Conservation (phyloP, 441 rosid species). For the Macaranga tanarius region DNA sequence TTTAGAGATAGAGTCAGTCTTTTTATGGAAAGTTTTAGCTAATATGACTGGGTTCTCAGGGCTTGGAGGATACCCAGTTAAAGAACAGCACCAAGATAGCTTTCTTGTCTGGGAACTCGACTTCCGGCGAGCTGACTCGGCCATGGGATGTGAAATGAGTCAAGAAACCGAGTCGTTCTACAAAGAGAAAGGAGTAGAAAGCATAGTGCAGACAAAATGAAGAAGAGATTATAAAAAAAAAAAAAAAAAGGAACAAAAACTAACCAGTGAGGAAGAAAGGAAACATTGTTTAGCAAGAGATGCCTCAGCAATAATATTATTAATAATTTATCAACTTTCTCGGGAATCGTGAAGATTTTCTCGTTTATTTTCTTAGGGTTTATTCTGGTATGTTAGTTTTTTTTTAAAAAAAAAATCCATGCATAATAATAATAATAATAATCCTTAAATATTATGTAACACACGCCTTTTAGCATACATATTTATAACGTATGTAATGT, state of each 20-base stretch:
- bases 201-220: background rate
- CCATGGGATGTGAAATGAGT: constrained; percentile 28
- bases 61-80: constrained; percentile 64
- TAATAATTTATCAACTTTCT: background rate
- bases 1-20: constrained; percentile 40
- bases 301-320: background rate
- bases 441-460: too few relatives aligned
- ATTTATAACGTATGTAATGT: too few relatives aligned
- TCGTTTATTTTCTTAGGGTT: background rate
- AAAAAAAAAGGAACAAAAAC: background rate
- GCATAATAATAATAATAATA: too few relatives aligned
- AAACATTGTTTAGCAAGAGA: background rate
- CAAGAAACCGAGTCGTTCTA: background rate
- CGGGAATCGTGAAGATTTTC: constrained; percentile 16
- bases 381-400: constrained; percentile 27
- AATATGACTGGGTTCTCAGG: constrained; percentile 50
- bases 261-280: background rate
- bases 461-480: too few relatives aligned
- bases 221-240: background rate
- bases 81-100: constrained; percentile 76
- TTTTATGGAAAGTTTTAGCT: constrained; percentile 32
- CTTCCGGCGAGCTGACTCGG: constrained; percentile 32
- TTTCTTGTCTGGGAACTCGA: constrained; percentile 36
- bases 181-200: background rate
- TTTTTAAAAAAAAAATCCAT: too few relatives aligned